Conservation (phyloP, 768 basidiomycete genomes). For the Suillus spraguei region DNA sequence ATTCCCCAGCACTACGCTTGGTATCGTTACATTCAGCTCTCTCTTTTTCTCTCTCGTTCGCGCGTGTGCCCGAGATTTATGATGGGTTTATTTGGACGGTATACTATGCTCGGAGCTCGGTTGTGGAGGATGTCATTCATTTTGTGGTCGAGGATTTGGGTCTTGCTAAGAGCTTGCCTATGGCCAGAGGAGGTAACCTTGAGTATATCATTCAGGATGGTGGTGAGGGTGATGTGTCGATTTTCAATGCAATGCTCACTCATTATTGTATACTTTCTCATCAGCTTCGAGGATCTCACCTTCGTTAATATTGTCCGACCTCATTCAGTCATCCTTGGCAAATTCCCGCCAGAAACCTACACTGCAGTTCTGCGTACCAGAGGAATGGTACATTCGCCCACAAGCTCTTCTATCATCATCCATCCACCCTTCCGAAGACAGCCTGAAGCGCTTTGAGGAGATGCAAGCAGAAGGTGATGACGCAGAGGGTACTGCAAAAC, state of each 20-base stretch:
- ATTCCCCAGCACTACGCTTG: constrained; percentile 66
- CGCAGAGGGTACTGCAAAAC: constrained; percentile 67
- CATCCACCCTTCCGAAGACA: constrained; percentile 57
- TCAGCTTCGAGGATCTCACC: constrained; percentile 48
- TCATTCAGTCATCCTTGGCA: constrained; percentile 42
- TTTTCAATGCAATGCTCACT: constrained; percentile 10
- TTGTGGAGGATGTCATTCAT: constrained; percentile 56
- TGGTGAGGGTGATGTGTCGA: constrained; percentile 43
- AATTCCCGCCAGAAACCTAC: constrained; percentile 47
- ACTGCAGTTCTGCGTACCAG: constrained; percentile 72
- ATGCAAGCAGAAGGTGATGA: constrained; percentile 45
- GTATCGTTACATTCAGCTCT: constrained; percentile 69
- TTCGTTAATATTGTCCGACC: constrained; percentile 44
- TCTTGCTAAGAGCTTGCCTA: constrained; percentile 61
- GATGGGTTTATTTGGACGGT: constrained; percentile 69
- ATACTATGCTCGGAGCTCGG: constrained; percentile 62
- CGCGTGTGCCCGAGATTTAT: constrained; percentile 75
- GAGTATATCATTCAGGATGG: constrained; percentile 74
- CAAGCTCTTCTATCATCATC: constrained; percentile 54
- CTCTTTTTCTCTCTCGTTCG: constrained; percentile 54
- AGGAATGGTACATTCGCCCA: constrained; percentile 78
- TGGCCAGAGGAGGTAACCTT: constrained; percentile 67
- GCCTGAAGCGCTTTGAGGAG: constrained; percentile 46
- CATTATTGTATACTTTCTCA: constrained; percentile 22
- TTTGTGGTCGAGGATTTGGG: constrained; percentile 65